Evolutionary conservation across 2,329 filamentous ascomycete genomes (phyloP).

Genomic region (Trichoderma sp.): DNA sequence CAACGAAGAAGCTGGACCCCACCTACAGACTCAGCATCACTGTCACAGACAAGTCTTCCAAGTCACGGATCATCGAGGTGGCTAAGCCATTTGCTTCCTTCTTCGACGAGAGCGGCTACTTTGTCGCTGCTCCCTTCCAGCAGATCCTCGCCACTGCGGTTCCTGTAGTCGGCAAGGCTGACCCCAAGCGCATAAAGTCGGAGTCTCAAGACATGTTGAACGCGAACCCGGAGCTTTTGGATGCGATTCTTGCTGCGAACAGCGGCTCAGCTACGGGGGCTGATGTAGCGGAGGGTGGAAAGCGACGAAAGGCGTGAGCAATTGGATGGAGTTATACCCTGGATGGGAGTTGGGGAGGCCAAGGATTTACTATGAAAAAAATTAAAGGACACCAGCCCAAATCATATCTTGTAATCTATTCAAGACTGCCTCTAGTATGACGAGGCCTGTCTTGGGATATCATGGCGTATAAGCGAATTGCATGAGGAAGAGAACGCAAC

Average conservation of each 20-base stretch:
- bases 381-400: background rate
- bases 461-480: background rate
- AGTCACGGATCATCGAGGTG: slow-evolving; percentile 50
- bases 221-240: slow-evolving; percentile 47
- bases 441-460: background rate
- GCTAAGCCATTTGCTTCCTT: slow-evolving; percentile 67
- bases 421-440: background rate
- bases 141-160: slow-evolving; percentile 69
- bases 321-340: background rate
- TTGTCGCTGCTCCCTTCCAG: slow-evolving; percentile 75
- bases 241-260: slow-evolving; percentile 44
- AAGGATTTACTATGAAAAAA: background rate
- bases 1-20: slow-evolving; percentile 74
- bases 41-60: slow-evolving; percentile 41
- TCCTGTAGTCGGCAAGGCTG: slow-evolving; percentile 61
- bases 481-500: background rate
- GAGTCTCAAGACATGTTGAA: slow-evolving; percentile 38
- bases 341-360: background rate
- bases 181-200: slow-evolving; percentile 55
- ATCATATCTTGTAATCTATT: background rate
- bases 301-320: slow-evolving; percentile 45
- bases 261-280: slow-evolving; percentile 30
- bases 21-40: slow-evolving; percentile 73
- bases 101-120: slow-evolving; percentile 72
- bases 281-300: slow-evolving; percentile 38